Conservation (phyloP, 208 protist genomes). For the Acanthamoeba culbertsoni region DNA sequence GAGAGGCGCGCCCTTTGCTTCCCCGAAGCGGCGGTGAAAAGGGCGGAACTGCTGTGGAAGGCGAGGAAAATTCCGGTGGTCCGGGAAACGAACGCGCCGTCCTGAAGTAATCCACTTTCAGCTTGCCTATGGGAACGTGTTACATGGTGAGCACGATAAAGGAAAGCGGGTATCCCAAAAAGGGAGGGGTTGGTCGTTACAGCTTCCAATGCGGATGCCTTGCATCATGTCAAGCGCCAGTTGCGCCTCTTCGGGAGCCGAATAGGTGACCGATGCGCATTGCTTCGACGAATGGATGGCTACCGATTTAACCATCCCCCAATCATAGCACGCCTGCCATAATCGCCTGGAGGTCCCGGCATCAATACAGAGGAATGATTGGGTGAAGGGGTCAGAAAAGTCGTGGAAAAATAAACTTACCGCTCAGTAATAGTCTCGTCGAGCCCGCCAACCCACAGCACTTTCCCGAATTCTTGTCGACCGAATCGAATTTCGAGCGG, state of each 20-base stretch:
- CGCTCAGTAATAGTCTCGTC: conserved; percentile 20
- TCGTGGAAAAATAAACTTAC: too few species aligned
- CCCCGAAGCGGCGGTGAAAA: background rate
- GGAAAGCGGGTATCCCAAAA: background rate
- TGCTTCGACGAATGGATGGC: background rate
- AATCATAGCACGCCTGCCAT: conserved; percentile 50
- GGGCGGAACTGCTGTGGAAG: background rate
- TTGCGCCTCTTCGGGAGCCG: conserved; percentile 21
- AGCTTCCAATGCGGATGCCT: background rate
- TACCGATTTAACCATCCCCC: conserved; percentile 25
- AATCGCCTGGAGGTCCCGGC: background rate
- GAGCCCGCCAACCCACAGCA: conserved; percentile 28
- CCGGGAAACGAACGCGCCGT: background rate
- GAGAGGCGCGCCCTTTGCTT: background rate
- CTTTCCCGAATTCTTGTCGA: conserved; percentile 29
- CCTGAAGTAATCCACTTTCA: conserved; percentile 36
- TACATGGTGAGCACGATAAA: background rate
- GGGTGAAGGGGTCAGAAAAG: too few species aligned
- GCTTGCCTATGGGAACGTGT: background rate
- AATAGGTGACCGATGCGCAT: conserved; percentile 31
- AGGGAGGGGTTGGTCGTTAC: background rate
- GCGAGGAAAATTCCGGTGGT: background rate
- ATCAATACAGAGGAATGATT: too few species aligned
- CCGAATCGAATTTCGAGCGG: conserved; percentile 47
- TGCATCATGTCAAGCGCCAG: conserved; percentile 45